Evolutionary conservation across 164 flowering plant species (phyloP).

Genomic region (Stephania cephalantha): DNA sequence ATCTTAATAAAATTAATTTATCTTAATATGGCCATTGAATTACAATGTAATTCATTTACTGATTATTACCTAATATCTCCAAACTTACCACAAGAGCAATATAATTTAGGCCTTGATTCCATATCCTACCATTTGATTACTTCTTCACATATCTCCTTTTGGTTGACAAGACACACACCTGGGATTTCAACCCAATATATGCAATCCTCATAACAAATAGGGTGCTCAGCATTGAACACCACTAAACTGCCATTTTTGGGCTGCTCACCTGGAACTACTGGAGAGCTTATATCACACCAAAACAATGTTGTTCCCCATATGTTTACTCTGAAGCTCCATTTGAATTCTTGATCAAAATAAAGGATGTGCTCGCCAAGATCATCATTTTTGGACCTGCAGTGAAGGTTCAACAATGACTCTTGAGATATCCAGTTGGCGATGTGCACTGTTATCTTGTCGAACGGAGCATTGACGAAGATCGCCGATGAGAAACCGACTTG

Average conservation of each 20-base stretch:
- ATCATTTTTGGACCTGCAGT: constrained; percentile 10
- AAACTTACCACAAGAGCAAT: too few species aligned
- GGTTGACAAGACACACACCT: background rate
- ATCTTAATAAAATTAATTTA: too few species aligned
- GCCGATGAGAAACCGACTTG: background rate
- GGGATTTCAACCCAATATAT: background rate
- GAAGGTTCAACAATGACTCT: background rate
- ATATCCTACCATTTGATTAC: too few species aligned
- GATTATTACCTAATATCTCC: too few species aligned
- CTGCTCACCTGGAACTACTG: background rate
- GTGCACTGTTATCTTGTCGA: background rate
- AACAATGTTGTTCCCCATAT: constrained; percentile 4
- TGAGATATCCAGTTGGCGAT: background rate
- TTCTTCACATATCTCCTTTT: background rate
- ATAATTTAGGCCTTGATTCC: too few species aligned
- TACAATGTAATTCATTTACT: too few species aligned
- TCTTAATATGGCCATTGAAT: too few species aligned
- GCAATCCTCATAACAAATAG: background rate
- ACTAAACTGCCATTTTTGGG: background rate
- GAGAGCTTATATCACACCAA: background rate
- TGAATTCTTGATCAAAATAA: background rate
- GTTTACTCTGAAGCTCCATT: background rate
- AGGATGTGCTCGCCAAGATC: constrained; percentile 9
- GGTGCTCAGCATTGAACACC: background rate
- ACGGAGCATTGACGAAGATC: background rate